These are phyloP conservation scores for Ophiobolus disseminans DNA, from an alignment of 2,329 filamentous ascomycete species.

Conservation along the genomic window DNA sequence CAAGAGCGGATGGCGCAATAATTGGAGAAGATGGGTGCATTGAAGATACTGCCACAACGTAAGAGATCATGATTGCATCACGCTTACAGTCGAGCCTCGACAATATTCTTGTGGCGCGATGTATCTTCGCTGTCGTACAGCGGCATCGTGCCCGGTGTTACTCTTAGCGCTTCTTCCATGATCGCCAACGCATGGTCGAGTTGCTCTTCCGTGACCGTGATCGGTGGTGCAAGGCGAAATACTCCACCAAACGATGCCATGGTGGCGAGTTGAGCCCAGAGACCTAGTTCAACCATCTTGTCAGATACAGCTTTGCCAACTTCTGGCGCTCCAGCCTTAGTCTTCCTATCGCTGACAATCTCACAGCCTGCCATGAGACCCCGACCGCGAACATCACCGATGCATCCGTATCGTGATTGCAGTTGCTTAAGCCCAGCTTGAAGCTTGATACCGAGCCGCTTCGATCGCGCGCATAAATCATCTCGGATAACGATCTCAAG, in stretches of 20 bases:
- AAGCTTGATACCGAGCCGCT: constrained; percentile 55
- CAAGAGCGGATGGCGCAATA: no score
- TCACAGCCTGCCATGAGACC: constrained; percentile 67
- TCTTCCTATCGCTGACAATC: constrained; percentile 60
- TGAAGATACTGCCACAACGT: neutral
- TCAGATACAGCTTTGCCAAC: constrained; percentile 58
- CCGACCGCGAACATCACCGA: constrained; percentile 67
- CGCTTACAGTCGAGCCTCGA: constrained; percentile 3
- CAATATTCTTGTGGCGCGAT: neutral
- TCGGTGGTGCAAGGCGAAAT: constrained; percentile 67
- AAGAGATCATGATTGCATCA: neutral
- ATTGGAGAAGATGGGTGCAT: neutral
- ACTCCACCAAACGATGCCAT: constrained; percentile 56
- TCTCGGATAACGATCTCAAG: constrained; percentile 67
- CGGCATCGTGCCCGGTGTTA: constrained; percentile 53
- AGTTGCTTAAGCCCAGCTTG: constrained; percentile 57
- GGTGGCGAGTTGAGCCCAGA: constrained; percentile 65
- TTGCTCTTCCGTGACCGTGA: constrained; percentile 58
- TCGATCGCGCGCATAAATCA: constrained; percentile 57
- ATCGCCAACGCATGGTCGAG: constrained; percentile 60
- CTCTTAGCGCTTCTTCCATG: constrained; percentile 64
- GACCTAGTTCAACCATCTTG: constrained; percentile 58
- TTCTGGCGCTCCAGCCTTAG: constrained; percentile 57
- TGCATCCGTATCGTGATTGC: constrained; percentile 63
- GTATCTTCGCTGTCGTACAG: constrained; percentile 19